Base-by-base conservation (phyloP, 805 yeast species). In the Metschnikowia koreensis region DNA sequence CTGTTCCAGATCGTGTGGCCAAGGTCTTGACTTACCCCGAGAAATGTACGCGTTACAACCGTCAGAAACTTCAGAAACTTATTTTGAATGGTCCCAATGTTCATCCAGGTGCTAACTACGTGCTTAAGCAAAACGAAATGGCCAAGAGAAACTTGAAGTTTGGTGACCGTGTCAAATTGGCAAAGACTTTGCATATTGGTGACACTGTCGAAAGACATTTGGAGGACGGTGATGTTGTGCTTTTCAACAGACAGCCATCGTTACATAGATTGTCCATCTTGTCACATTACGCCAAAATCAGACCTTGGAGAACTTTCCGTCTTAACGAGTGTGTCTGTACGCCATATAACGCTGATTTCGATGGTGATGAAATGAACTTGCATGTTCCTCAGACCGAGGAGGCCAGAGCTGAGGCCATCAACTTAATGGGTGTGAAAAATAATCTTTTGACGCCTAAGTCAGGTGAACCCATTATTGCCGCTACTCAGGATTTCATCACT, bases 321-420 rank as follows among this genome's bases (percentile, higher is more conserved):
- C 79, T 94, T 60, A 94, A 94, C 67, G 98, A 94, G 71, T 94
- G 99, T 86, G 99, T 94, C 9, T 94, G 99, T 75, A 94, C 98
- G 16, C 99, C 99, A 13, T 94, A 94, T 73, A 94, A 94, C 74
- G 99, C 99, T 42, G 99, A 94, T 86, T 94, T 94, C 78, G 99
- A 94, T 77, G 99, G 99, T 80, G 99, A 94, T 73, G 99, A 94
- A 75, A 94, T 94, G 99, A 94, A 94, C 74, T 86, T 94, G 75
- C 99, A 94, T 66, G 99, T 93, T 60, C 99, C 99, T 2, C 99
- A 94, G 70, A 94, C 98, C 1, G 98, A 94, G 71, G 99, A 94
- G 70, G 98, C 99, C 1, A 77, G 99, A 58, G 96, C 98, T 0
- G 99, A 94, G 70, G 99, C 99, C n/a, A 90, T 93, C 70, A 89